Conservation (phyloP, 2,329 filamentous ascomycete species). For the Bipolaris cookei region DNA sequence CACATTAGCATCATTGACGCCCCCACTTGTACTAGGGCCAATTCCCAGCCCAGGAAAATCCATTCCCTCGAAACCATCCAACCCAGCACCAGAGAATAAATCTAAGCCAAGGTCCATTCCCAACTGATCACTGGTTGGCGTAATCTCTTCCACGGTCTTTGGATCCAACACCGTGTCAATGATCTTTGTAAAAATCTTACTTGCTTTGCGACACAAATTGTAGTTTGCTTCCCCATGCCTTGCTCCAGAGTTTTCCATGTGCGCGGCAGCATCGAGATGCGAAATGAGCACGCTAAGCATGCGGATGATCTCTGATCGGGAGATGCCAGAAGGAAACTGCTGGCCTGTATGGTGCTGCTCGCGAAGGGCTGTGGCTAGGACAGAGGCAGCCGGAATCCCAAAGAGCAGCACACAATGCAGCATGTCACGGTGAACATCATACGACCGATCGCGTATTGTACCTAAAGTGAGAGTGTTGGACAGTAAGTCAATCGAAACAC, state of each 20-base stretch:
- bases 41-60: conserved; percentile 31
- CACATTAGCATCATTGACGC: conserved; percentile 12
- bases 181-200: conserved; percentile 37
- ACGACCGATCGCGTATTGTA: conserved; percentile 39
- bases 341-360: conserved; percentile 35
- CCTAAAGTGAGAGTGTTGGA: conserved; percentile 37
- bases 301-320: conserved; percentile 48
- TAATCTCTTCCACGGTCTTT: conserved; percentile 19
- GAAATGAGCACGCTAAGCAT: conserved; percentile 50
- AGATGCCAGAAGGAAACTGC: conserved; percentile 43
- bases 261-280: conserved; percentile 45
- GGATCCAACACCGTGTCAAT: conserved; percentile 43
- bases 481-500: conserved; percentile 37
- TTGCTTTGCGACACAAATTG: conserved; percentile 41
- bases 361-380: conserved; percentile 39
- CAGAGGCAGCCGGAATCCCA: conserved; percentile 38
- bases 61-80: conserved; percentile 40
- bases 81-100: conserved; percentile 34
- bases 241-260: conserved; percentile 40
- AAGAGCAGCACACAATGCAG: conserved; percentile 37
- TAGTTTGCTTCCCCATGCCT: conserved; percentile 46
- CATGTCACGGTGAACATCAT: conserved; percentile 43
- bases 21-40: conserved; percentile 19
- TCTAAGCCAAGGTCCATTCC: conserved; percentile 29
- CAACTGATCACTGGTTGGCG: conserved; percentile 18